phyloP scores from a whole-genome alignment of 2,329 filamentous ascomycete genomes.

The Trichoderma endophyticum region DNA sequence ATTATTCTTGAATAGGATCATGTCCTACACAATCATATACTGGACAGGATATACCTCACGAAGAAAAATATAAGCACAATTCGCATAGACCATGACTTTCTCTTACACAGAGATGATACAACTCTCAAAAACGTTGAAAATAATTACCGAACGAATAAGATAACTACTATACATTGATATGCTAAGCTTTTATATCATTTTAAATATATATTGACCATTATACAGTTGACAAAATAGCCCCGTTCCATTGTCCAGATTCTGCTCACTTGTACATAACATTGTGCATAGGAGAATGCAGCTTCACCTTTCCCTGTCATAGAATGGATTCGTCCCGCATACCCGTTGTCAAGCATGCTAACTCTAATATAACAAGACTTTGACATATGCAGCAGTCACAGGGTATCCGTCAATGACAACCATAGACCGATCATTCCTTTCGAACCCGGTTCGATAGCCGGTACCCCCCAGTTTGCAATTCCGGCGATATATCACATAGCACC shows the following conservation, averaged over 20 bases:
- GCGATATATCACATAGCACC: neutral
- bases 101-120: neutral
- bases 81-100: neutral
- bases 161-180: neutral
- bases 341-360: neutral
- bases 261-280: neutral
- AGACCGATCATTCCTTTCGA: neutral
- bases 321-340: neutral
- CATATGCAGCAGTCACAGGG: neutral
- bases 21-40: neutral
- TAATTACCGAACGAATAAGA: neutral
- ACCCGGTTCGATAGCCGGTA: neutral
- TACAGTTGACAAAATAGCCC: neutral
- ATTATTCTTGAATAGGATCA: neutral
- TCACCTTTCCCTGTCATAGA: neutral
- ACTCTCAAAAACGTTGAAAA: neutral
- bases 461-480: neutral
- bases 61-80: neutral
- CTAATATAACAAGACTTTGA: too few relatives aligned
- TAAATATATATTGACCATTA: neutral
- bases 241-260: neutral
- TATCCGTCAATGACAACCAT: neutral
- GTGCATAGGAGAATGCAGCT: neutral
- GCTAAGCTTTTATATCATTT: neutral
- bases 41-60: neutral